Base-by-base conservation (phyloP, 345 rosid species). In the Eucalyptus leucophloia region DNA sequence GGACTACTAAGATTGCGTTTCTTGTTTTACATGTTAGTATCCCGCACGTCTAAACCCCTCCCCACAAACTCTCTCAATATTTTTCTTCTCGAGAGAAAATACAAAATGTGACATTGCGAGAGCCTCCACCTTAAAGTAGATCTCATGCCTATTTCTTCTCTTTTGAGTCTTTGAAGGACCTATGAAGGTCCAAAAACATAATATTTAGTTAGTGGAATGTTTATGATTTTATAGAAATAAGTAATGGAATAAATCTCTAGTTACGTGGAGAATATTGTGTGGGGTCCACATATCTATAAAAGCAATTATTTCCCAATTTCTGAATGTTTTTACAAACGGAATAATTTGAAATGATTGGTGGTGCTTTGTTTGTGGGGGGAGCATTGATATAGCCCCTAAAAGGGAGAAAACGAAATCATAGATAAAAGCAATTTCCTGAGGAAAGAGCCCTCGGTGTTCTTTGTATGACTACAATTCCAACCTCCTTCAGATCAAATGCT, bases 31-130 rank as follows among this genome's bases (percentile, higher is more conserved):
- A 53, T 8, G 58, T 53, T 53, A 8, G 58, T 53, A 21, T 53
- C 58, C 26, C 0, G 1, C 26, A 53, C 1, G 5, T 53, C 11
- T 53, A 21, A 8, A 0, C 2, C 26, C 26, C 11, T 8, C 26
- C 11, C 24, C 2, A 0, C 11, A 7, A 53, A 53, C 11, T 53
- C 26, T 53, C 58, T 53, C 5, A 21, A 21, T 53, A 8, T 53
- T 53, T 53, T 21, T 0, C 0, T 53, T 53, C 58, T 53, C 5
- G 11, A 53, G 58, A 53, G 26, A 53, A 5, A 53, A 53, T 53
- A 53, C 11, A 21, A 3, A 21, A 53, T 53, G 26, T 8, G 58
- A 53, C 26, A 53, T 53, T 53, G 58, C 2, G 11, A 19, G 1
- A 2, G 19, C 2, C 58, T 53, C 58, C 0, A 8, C 23, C 5